phyloP scores from a whole-genome alignment of 192 early-diverging fungal species.

The Coemansia sp. region DNA sequence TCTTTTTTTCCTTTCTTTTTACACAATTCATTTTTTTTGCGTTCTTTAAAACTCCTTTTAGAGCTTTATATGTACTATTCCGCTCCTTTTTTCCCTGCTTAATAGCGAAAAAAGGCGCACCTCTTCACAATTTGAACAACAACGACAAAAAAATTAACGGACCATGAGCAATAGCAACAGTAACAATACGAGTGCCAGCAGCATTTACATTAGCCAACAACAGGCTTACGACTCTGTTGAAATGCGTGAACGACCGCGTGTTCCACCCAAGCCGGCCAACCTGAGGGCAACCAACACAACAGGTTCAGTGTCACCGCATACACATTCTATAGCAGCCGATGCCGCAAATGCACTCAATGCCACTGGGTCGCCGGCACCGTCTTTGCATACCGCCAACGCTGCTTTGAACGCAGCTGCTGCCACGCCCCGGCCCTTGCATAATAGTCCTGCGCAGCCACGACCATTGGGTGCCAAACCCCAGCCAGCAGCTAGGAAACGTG shows the following conservation, averaged over 20 bases:
- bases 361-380: constrained; percentile 28
- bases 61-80: not conserved
- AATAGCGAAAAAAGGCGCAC: not conserved
- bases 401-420: constrained; percentile 33
- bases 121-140: not conserved
- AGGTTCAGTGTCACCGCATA: constrained; percentile 11
- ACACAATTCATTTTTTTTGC: not conserved
- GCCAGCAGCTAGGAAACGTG: constrained; percentile 60
- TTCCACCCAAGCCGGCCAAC: constrained; percentile 53
- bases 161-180: constrained; percentile 7
- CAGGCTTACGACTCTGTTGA: constrained; percentile 12
- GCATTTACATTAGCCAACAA: constrained; percentile 9
- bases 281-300: constrained; percentile 23
- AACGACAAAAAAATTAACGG: not conserved
- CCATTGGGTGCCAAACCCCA: constrained; percentile 20
- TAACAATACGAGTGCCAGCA: constrained; percentile 9
- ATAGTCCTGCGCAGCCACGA: constrained; percentile 1
- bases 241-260: constrained; percentile 46
- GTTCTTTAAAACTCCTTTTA: not conserved
- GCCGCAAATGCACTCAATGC: constrained; percentile 27
- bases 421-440: constrained; percentile 19
- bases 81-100: not conserved
- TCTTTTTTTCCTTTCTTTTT: constrained; percentile 5
- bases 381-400: constrained; percentile 22
- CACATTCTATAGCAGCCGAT: constrained; percentile 25